These are phyloP conservation scores for Ailanthus altissimus DNA, from an alignment of 345 rosid genomes.

Conservation along the genomic window DNA sequence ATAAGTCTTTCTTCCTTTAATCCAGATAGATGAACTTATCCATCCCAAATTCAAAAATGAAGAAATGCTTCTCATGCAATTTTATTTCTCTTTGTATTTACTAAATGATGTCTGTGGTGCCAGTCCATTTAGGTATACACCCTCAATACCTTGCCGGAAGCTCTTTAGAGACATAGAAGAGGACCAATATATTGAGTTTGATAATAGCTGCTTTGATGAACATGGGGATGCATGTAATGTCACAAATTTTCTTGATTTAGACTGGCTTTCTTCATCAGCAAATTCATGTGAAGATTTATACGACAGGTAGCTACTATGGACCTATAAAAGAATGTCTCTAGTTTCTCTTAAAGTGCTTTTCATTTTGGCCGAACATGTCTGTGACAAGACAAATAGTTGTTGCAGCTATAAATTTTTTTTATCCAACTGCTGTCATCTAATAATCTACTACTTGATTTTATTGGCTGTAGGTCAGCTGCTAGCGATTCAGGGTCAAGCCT, in stretches of 20 bases:
- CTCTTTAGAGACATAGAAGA: conserved; percentile 40
- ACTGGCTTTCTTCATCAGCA: conserved; percentile 92
- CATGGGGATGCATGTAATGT: conserved; percentile 60
- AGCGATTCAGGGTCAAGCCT: conserved; percentile 47
- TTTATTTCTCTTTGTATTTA: conserved; percentile 15
- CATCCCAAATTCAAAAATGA: neutral
- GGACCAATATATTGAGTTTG: conserved; percentile 44
- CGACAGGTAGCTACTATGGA: conserved; percentile 54
- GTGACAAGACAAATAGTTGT: no score
- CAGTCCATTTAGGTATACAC: conserved; percentile 44
- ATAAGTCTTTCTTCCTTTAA: neutral
- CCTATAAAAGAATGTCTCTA: neutral
- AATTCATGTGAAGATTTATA: conserved; percentile 73
- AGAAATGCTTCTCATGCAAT: neutral
- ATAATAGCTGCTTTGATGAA: conserved; percentile 48
- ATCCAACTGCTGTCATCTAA: neutral
- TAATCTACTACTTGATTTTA: neutral
- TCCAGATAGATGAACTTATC: no score
- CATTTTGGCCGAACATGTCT: neutral
- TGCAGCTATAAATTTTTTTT: neutral
- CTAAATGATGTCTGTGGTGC: conserved; percentile 23
- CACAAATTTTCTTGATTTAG: conserved; percentile 68
- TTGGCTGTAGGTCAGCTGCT: conserved; percentile 54
- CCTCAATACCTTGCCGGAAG: conserved; percentile 34
- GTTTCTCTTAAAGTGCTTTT: neutral